phyloP scores from a whole-genome alignment of 495 filamentous ascomycete species.

The Talaromyces nanjingensis region DNA sequence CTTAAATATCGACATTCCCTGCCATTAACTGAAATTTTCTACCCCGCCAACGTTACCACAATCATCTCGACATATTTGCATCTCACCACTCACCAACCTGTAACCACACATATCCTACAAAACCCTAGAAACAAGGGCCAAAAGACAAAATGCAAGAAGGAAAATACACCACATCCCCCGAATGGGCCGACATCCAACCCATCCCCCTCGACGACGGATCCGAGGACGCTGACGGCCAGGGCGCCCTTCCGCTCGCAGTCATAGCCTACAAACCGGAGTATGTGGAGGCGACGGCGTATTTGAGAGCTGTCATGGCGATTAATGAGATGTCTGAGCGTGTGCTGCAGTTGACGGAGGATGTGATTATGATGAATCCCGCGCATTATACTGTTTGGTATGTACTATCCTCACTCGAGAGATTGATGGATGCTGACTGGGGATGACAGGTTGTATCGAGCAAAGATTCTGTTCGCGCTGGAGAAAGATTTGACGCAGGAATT shows the following conservation, averaged over 20 bases:
- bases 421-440: neutral
- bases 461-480: conserved; percentile 60
- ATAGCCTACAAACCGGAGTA: conserved; percentile 87
- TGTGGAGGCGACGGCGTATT: conserved; percentile 79
- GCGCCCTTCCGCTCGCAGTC: conserved; percentile 65
- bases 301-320: conserved; percentile 84
- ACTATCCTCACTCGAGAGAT: neutral
- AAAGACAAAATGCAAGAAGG: conserved; percentile 16
- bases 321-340: conserved; percentile 78
- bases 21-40: conserved; percentile 25
- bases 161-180: conserved; percentile 59
- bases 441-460: conserved; percentile 74
- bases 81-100: neutral
- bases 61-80: neutral
- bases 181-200: conserved; percentile 78
- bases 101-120: neutral
- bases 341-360: conserved; percentile 74
- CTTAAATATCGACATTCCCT: neutral
- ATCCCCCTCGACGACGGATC: conserved; percentile 76
- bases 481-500: conserved; percentile 66
- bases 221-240: conserved; percentile 28
- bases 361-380: conserved; percentile 88
- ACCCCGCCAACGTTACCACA: conserved; percentile 28
- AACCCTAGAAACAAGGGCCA: neutral
- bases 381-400: conserved; percentile 93